These are phyloP conservation scores for Hyaloperonospora arabidopsidis DNA, from an alignment of 352 stramenopile species.

Conservation along the genomic window DNA sequence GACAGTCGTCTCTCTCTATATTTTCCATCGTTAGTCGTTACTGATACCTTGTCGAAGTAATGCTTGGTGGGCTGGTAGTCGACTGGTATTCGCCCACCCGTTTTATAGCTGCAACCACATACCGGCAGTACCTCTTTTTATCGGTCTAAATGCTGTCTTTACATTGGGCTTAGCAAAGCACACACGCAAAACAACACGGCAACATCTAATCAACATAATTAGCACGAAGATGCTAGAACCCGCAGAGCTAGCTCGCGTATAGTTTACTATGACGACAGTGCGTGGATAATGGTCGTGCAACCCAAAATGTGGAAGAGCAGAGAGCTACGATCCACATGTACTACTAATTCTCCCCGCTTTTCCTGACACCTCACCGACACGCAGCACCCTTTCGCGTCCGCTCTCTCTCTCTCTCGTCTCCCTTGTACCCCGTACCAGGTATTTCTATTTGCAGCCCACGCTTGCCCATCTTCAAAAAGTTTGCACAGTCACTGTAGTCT, in stretches of 20 bases:
- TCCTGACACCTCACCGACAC: slow-evolving; percentile 19
- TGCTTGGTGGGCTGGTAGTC: no score
- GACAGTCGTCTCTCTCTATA: no score
- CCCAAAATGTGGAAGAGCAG: slow-evolving; percentile 9
- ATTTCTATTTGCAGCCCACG: slow-evolving; percentile 17
- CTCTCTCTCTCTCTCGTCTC: slow-evolving; percentile 10
- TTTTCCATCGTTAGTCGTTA: no score
- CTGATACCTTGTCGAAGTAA: no score
- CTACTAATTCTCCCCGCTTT: slow-evolving; percentile 10
- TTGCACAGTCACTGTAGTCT: slow-evolving; percentile 32
- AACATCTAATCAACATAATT: not conserved
- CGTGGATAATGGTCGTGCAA: slow-evolving; percentile 11
- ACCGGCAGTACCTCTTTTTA: no score
- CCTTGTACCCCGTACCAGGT: slow-evolving; percentile 9
- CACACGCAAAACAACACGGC: not conserved
- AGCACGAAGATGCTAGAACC: slow-evolving; percentile 1
- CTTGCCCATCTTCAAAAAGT: slow-evolving; percentile 26
- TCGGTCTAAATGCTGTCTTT: no score
- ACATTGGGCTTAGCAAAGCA: no score
- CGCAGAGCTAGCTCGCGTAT: not conserved
- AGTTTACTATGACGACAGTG: slow-evolving; percentile 18
- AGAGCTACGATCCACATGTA: slow-evolving; percentile 29
- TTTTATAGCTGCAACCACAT: no score
- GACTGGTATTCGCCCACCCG: no score
- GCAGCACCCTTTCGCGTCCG: slow-evolving; percentile 15